Evolutionary conservation across 2,329 filamentous ascomycete genomes (phyloP).

Genomic region (Aspergillus candidus): DNA sequence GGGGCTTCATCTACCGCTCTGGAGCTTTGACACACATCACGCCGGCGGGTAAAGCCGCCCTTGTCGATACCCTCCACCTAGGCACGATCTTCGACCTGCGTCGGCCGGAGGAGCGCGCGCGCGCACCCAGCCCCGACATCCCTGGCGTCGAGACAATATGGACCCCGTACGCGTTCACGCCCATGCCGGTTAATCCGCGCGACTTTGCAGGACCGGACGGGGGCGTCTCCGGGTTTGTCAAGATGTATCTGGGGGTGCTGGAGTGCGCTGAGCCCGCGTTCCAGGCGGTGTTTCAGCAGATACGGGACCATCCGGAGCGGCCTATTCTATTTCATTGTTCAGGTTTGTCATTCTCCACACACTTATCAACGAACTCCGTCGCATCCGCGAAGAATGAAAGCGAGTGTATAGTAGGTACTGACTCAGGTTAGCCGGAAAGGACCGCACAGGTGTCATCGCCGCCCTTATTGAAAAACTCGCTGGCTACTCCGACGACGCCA

Average conservation of each 20-base stretch:
- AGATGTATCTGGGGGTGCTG: slow-evolving; percentile 62
- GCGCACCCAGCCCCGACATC: slow-evolving; percentile 46
- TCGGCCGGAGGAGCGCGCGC: slow-evolving; percentile 44
- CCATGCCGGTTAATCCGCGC: slow-evolving; percentile 13
- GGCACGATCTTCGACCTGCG: slow-evolving; percentile 64
- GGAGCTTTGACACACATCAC: slow-evolving; percentile 43
- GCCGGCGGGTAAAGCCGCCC: slow-evolving; percentile 46
- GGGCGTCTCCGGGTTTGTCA: slow-evolving; percentile 59
- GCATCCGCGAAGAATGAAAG: too few relatives aligned
- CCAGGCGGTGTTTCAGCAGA: slow-evolving; percentile 54
- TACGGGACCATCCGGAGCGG: slow-evolving; percentile 42
- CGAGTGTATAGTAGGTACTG: too few relatives aligned
- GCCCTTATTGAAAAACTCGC: slow-evolving; percentile 61
- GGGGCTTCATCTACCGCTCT: slow-evolving; percentile 28
- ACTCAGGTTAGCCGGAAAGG: slow-evolving; percentile 59
- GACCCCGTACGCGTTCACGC: slow-evolving; percentile 47
- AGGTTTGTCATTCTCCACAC: slow-evolving; percentile 10
- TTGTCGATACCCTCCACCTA: slow-evolving; percentile 52
- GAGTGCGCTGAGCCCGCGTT: slow-evolving; percentile 56
- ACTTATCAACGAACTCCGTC: too few relatives aligned
- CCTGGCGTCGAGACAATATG: slow-evolving; percentile 50
- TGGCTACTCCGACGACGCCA: slow-evolving; percentile 51
- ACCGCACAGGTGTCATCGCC: slow-evolving; percentile 67
- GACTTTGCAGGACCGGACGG: slow-evolving; percentile 44
- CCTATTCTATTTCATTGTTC: slow-evolving; percentile 63